Evolutionary conservation across 2,329 filamentous ascomycete species (phyloP).

Genomic region (Epichloe gansuensis): DNA sequence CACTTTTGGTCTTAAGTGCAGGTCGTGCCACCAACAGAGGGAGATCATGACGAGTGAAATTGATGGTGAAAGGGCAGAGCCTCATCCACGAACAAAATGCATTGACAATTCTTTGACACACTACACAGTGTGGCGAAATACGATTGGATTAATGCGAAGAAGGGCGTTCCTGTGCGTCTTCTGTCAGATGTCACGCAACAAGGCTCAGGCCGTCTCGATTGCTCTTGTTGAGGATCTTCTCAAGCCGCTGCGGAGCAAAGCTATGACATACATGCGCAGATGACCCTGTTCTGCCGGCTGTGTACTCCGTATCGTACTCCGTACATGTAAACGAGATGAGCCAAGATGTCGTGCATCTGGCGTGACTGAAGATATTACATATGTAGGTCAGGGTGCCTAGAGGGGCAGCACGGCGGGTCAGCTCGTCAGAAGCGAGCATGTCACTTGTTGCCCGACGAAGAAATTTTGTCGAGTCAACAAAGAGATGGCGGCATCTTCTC

Average conservation of each 20-base stretch:
- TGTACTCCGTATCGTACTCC: neutral
- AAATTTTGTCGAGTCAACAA: neutral
- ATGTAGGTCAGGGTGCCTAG: neutral
- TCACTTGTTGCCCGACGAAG: neutral
- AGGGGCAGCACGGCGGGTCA: slow-evolving; percentile 4
- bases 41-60: neutral
- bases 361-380: slow-evolving; percentile 3
- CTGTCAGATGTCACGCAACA: neutral
- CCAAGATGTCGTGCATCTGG: slow-evolving; percentile 7
- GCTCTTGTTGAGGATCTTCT: neutral
- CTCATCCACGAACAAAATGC: neutral
- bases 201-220: neutral
- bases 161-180: neutral
- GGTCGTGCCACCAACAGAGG: neutral
- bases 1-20: neutral
- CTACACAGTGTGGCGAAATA: neutral
- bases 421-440: slow-evolving; percentile 5
- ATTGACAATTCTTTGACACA: neutral
- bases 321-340: neutral
- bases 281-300: neutral
- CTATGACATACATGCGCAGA: slow-evolving; percentile 2
- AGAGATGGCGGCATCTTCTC: slow-evolving; percentile 1
- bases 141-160: neutral
- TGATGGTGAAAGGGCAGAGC: neutral
- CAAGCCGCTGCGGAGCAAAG: neutral